Evolutionary conservation across 345 rosid species (phyloP).

Genomic region (Melastoma malabathricum): DNA sequence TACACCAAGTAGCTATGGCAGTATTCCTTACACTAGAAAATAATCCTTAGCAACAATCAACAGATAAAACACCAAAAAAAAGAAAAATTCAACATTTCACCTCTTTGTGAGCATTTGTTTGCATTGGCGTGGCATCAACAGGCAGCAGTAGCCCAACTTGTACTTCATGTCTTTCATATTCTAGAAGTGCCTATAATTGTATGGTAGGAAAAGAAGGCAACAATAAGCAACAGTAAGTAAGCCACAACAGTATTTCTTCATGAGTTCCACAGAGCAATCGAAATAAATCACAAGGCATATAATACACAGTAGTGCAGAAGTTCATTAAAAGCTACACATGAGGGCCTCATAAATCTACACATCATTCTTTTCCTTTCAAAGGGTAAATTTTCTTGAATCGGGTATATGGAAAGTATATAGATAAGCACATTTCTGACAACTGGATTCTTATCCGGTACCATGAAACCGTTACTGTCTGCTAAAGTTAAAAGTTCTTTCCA

Average conservation of each 20-base stretch:
- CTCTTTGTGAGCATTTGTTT: constrained; percentile 57
- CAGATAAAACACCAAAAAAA: constrained; percentile 8
- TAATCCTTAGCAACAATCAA: constrained; percentile 1
- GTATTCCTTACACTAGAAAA: too few relatives aligned
- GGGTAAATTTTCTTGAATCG: too few relatives aligned
- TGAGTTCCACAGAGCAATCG: too few relatives aligned
- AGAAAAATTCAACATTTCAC: constrained; percentile 18
- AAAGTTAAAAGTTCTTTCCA: too few relatives aligned
- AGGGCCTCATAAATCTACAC: constrained; percentile 2
- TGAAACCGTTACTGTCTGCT: too few relatives aligned
- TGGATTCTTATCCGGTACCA: too few relatives aligned
- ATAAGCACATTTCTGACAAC: too few relatives aligned
- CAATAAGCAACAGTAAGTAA: neutral
- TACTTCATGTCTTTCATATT: constrained; percentile 65
- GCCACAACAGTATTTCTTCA: neutral
- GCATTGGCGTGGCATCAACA: constrained; percentile 34
- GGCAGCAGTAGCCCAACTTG: constrained; percentile 67
- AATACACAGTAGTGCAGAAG: neutral
- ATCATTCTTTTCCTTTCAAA: neutral
- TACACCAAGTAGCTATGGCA: too few relatives aligned
- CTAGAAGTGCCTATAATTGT: constrained; percentile 57
- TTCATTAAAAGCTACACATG: neutral
- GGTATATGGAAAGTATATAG: too few relatives aligned
- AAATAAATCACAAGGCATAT: neutral
- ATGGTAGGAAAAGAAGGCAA: constrained; percentile 11